Conservation (phyloP, 1,284 basidiomycete species). For the Heterobasidion annosum region DNA sequence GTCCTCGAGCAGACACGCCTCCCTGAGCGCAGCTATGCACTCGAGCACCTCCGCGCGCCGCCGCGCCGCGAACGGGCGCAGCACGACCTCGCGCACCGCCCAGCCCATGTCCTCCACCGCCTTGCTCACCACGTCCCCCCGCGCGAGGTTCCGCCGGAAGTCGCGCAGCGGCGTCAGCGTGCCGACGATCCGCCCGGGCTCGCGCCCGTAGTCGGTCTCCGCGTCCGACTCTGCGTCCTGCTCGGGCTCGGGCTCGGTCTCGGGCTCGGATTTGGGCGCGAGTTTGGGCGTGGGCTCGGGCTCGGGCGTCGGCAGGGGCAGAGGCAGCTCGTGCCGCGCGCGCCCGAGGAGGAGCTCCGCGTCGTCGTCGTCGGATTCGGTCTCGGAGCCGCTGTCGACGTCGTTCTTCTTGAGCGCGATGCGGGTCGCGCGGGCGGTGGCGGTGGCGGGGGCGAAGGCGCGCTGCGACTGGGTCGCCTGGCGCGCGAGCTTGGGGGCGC, state of each 20-base stretch:
- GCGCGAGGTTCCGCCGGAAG: slow-evolving; percentile 59
- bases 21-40: slow-evolving; percentile 62
- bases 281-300: slow-evolving; percentile 27
- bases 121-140: slow-evolving; percentile 74
- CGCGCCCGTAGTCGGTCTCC: slow-evolving; percentile 28
- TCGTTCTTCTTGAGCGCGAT: slow-evolving; percentile 28
- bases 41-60: slow-evolving; percentile 62
- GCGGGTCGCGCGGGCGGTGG: slow-evolving; percentile 33
- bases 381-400: slow-evolving; percentile 19
- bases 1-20: slow-evolving; percentile 53
- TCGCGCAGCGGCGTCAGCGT: slow-evolving; percentile 65
- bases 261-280: slow-evolving; percentile 34
- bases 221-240: slow-evolving; percentile 7
- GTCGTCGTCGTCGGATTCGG: slow-evolving; percentile 19
- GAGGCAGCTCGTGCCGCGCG: slow-evolving; percentile 12
- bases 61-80: slow-evolving; percentile 58
- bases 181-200: slow-evolving; percentile 60
- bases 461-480: slow-evolving; percentile 5
- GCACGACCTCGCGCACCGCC: slow-evolving; percentile 64
- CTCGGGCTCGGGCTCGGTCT: slow-evolving; percentile 28
- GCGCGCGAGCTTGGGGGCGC: slow-evolving; percentile 22
- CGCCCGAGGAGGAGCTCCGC: slow-evolving; percentile 17
- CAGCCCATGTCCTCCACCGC: slow-evolving; percentile 70
- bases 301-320: slow-evolving; percentile 35
- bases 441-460: slow-evolving; percentile 5